Conservation (phyloP, 1,284 basidiomycete species). For the Cutaneotrichosporon dermatis region DNA sequence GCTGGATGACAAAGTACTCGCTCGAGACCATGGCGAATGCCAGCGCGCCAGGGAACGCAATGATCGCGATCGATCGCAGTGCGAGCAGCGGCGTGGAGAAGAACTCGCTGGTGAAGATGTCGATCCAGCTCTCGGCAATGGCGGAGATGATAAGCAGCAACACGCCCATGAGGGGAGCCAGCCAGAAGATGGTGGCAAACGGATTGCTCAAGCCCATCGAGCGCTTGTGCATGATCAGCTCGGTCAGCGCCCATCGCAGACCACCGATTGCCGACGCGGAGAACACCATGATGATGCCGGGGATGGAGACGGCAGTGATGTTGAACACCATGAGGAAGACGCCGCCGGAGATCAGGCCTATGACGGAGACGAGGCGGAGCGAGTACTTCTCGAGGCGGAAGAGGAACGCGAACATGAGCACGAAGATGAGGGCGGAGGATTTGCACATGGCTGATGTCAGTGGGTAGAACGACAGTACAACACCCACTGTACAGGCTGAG, state of each 20-base stretch:
- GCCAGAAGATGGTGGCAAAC: conserved; percentile 89
- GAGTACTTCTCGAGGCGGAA: conserved; percentile 86
- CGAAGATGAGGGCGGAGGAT: conserved; percentile 91
- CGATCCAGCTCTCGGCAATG: conserved; percentile 71
- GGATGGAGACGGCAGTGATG: conserved; percentile 81
- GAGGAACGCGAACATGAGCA: conserved; percentile 89
- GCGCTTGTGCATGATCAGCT: conserved; percentile 72
- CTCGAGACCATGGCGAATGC: conserved; percentile 95
- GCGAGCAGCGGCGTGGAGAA: conserved; percentile 57
- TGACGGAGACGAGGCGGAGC: conserved; percentile 76
- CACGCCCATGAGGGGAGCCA: conserved; percentile 80
- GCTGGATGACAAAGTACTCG: conserved; percentile 93
- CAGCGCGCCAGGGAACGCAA: conserved; percentile 70
- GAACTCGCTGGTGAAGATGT: conserved; percentile 63
- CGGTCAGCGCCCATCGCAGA: conserved; percentile 90
- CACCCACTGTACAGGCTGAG: conserved; percentile 90
- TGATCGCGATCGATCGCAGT: conserved; percentile 59
- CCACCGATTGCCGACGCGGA: conserved; percentile 84
- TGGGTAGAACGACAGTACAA: background rate
- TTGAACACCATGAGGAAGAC: conserved; percentile 92
- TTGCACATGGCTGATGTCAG: conserved; percentile 85
- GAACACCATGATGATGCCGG: conserved; percentile 83
- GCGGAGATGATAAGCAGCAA: conserved; percentile 67
- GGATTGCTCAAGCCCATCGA: conserved; percentile 89
- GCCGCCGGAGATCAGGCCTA: conserved; percentile 80